Percentiles rank a stretch among this genome's conserved stretches.
Conservation (phyloP, 2,329 filamentous ascomycete genomes). For the Stenocarpella maydis region DNA sequence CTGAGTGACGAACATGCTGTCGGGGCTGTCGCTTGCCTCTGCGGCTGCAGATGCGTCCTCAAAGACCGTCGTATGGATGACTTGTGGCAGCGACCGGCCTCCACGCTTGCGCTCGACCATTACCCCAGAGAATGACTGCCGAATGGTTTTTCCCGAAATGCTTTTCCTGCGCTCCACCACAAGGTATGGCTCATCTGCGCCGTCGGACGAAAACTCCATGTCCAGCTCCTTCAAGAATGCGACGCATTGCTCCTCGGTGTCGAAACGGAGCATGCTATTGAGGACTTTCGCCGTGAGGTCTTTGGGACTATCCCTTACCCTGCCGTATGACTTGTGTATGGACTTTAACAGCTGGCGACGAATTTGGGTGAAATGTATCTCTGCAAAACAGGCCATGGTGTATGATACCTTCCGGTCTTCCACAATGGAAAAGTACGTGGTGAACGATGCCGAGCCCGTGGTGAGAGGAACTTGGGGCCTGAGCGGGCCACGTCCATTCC, state of each 20-base stretch:
- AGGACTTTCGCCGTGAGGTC: constrained; percentile 66
- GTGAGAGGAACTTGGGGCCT: constrained; percentile 58
- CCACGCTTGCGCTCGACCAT: constrained; percentile 70
- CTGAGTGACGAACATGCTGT: constrained; percentile 42
- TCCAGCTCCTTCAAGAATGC: constrained; percentile 68
- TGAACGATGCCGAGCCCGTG: constrained; percentile 57
- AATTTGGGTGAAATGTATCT: constrained; percentile 70
- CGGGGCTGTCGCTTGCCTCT: constrained; percentile 32
- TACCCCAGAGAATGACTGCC: constrained; percentile 62
- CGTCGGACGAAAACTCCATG: constrained; percentile 57
- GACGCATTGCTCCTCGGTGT: constrained; percentile 71
- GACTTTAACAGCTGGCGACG: constrained; percentile 66
- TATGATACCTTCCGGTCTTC: constrained; percentile 66
- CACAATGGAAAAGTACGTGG: constrained; percentile 68
- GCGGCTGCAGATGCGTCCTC: constrained; percentile 44
- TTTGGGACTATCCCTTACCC: constrained; percentile 64
- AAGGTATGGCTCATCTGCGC: constrained; percentile 48
- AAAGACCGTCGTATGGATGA: constrained; percentile 65
- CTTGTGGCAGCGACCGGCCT: constrained; percentile 57
- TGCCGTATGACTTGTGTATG: constrained; percentile 62
- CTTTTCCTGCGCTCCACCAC: constrained; percentile 54
- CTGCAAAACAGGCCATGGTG: constrained; percentile 74
- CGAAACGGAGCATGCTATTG: constrained; percentile 70
- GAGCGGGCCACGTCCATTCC: constrained; percentile 65
- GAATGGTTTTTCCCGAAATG: constrained; percentile 58